Percentiles rank a stretch among this genome's conserved stretches.
phyloP scores from a whole-genome alignment of 208 protist species.

The Acanthamoeba sp. region DNA sequence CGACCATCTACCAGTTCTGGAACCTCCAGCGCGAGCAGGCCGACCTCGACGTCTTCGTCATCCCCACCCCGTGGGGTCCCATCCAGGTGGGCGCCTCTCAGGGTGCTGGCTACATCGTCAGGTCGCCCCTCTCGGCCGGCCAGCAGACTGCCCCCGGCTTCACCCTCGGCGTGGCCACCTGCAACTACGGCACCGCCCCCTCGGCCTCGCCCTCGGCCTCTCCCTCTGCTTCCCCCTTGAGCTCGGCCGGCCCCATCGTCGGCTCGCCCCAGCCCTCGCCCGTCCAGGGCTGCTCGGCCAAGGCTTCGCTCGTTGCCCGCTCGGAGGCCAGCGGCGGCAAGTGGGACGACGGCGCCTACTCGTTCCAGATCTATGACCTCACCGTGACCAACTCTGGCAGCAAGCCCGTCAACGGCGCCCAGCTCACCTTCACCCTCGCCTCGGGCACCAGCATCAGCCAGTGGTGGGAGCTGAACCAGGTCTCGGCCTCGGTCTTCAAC shows the following conservation, averaged over 20 bases:
- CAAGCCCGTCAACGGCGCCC: not conserved
- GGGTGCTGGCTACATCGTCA: not conserved
- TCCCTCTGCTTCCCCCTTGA: not conserved
- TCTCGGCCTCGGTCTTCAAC: not conserved
- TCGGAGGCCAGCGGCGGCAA: not conserved
- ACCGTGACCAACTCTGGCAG: not conserved
- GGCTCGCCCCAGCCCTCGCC: not conserved
- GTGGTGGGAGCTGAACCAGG: conserved; percentile 17
- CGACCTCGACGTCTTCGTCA: not conserved
- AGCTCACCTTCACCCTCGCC: conserved; percentile 36
- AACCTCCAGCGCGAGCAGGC: not conserved
- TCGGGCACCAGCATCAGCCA: conserved; percentile 10
- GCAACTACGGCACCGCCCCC: not conserved
- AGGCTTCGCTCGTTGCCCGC: not conserved
- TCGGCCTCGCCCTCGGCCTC: not conserved
- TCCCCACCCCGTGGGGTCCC: not conserved
- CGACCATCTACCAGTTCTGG: conserved; percentile 20
- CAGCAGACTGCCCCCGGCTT: not conserved
- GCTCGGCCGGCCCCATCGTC: not conserved
- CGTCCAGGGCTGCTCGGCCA: not conserved
- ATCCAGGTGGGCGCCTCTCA: not conserved
- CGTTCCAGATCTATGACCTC: conserved; percentile 20
- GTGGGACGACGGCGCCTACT: not conserved
- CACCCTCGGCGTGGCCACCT: not conserved
- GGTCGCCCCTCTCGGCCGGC: not conserved